Evolutionary conservation across 2,329 filamentous ascomycete species (phyloP), one percentile per base, ranked within the genome.

Genomic region (Fusarium sp.): DNA sequence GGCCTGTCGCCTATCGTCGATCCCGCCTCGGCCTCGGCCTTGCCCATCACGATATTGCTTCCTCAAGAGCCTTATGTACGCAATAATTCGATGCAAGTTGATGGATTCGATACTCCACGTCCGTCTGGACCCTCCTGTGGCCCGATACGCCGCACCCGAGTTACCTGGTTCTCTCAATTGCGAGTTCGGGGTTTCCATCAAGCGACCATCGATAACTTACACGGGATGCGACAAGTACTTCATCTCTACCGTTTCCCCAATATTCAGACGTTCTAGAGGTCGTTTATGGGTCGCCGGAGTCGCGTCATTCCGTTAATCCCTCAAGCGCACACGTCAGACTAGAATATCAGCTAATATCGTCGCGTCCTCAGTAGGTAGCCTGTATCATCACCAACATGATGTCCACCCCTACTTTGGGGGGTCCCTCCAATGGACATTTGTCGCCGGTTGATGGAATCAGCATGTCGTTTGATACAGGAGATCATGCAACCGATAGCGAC

Each of bases 401-500:
- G 86, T 89, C 89, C 85, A 87, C 87, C 83, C 88, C 89, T 80
- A 86, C 88, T 78, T 86, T 90, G 83, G 83, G 85, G 76, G 87
- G 89, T 83, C 86, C 90, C 80, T 86, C 88, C 79, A 93, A 94
- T 83, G 92, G 92, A 80, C 88, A 91, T 82, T 80, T 86, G 77
- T 89, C 89, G 80, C 87, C 89, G 76, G 83, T 86, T 73, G 85
- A 86, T 76, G 83, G 86, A 75, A 82, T 80, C 67, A 80, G 79
- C 60, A 81, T 82, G 62, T 79, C 80, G 67, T 77, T 82, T 56
- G 81, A 83, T 72, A 81, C 82, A 69, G 83, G 81, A 54, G 76
- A 73, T 50, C 74, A 69, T 54, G 74, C 60, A 64, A 77, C 73
- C 83, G 93, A 94, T 77, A 94, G 91, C 86, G 93, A 95, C 77